These are phyloP conservation scores for Plectranthus barbatus DNA, from an alignment of 257 asterid species.

Conservation along the genomic window DNA sequence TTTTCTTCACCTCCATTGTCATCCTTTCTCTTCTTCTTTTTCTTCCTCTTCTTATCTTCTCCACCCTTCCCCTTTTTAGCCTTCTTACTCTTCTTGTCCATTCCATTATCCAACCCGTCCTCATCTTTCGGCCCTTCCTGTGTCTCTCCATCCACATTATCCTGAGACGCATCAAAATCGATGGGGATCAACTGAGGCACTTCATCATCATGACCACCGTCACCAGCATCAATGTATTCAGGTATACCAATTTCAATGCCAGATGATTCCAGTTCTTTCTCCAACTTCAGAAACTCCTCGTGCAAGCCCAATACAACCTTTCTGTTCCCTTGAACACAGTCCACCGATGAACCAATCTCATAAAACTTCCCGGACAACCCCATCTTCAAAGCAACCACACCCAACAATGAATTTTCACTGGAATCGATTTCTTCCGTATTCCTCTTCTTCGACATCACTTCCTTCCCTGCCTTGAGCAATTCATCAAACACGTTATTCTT, in stretches of 20 bases:
- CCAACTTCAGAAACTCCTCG: slow-evolving; percentile 71
- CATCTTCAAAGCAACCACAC: slow-evolving; percentile 58
- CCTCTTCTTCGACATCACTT: slow-evolving; percentile 38
- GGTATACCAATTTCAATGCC: slow-evolving; percentile 54
- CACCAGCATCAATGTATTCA: slow-evolving; percentile 28
- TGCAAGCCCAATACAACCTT: slow-evolving; percentile 64
- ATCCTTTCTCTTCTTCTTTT: slow-evolving; percentile 28
- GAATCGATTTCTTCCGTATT: slow-evolving; percentile 24
- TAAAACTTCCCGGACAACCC: slow-evolving; percentile 52
- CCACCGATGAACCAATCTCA: slow-evolving; percentile 54
- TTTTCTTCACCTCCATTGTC: slow-evolving; percentile 21
- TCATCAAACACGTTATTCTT: slow-evolving; percentile 66
- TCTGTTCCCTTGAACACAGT: slow-evolving; percentile 77
- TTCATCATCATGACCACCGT: slow-evolving; percentile 10
- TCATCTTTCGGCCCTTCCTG: slow-evolving; percentile 17
- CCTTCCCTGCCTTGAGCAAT: slow-evolving; percentile 46
- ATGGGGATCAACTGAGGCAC: slow-evolving; percentile 62
- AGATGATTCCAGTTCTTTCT: slow-evolving; percentile 53
- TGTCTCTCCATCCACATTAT: too few species aligned
- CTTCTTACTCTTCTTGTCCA: slow-evolving; percentile 45
- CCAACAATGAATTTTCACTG: slow-evolving; percentile 43
- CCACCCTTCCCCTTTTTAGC: slow-evolving; percentile 34
- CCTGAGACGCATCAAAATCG: slow-evolving; percentile 19
- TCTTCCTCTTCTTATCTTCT: slow-evolving; percentile 33
- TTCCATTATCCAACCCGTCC: slow-evolving; percentile 16